Conservation (phyloP, 306 rosid genomes). For the Prunus padus region DNA sequence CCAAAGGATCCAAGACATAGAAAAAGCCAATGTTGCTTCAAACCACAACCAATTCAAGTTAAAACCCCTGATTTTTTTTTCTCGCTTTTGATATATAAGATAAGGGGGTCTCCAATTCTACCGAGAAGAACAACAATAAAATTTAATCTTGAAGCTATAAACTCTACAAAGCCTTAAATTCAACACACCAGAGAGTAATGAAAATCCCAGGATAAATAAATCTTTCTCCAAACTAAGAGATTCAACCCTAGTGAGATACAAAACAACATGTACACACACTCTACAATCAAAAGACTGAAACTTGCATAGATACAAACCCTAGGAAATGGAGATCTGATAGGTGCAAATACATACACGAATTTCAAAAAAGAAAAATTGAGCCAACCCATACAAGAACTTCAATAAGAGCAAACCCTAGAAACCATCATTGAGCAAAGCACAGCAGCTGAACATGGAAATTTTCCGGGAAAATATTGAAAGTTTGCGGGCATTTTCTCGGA, state of each 20-base stretch:
- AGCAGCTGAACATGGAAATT: conserved; percentile 12
- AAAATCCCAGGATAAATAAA: conserved; percentile 7
- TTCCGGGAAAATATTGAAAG: background rate
- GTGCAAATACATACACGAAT: background rate
- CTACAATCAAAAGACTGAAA: background rate
- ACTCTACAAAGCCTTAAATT: conserved; percentile 1
- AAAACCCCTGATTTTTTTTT: too few species aligned
- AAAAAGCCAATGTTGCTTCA: background rate
- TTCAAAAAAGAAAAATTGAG: background rate
- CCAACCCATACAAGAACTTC: background rate
- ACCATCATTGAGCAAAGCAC: conserved; percentile 3
- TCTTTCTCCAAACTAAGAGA: conserved; percentile 9
- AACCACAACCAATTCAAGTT: too few species aligned
- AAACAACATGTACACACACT: background rate
- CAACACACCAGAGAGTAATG: conserved; percentile 1
- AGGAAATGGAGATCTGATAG: conserved; percentile 28
- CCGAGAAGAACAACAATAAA: background rate
- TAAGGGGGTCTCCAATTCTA: background rate
- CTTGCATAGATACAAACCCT: conserved; percentile 11
- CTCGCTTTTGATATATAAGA: background rate
- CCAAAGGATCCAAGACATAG: background rate
- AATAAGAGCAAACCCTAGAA: background rate
- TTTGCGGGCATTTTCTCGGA: background rate
- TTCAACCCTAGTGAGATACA: background rate
- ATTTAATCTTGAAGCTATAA: background rate